Evolutionary conservation across 2,329 filamentous ascomycete genomes (phyloP).

Genomic region (Madurella fahalii): DNA sequence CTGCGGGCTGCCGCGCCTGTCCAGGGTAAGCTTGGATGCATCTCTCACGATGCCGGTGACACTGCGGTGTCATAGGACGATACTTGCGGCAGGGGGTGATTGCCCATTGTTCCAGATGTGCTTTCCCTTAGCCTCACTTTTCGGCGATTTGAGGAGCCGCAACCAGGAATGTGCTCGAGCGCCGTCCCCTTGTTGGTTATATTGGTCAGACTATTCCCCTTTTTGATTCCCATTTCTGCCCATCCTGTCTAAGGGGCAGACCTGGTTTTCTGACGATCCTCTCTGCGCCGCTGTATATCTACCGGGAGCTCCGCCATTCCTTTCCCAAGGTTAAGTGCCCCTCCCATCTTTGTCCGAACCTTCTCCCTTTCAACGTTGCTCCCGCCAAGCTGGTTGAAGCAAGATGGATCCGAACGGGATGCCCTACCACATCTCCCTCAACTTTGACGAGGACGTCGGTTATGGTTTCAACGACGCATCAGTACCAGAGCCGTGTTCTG

Average conservation of each 20-base stretch:
- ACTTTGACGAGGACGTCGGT: slow-evolving; percentile 27
- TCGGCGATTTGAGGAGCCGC: background rate
- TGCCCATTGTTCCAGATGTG: background rate
- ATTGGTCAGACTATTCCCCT: slow-evolving; percentile 17
- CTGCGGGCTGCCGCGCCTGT: background rate
- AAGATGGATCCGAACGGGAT: slow-evolving; percentile 19
- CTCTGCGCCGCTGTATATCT: slow-evolving; percentile 18
- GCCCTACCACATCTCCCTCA: slow-evolving; percentile 29
- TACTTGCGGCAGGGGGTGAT: background rate
- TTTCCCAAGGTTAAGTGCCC: slow-evolving; percentile 9
- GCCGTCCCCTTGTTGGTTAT: slow-evolving; percentile 5
- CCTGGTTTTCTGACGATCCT: slow-evolving; percentile 14
- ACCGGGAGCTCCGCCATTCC: slow-evolving; percentile 13
- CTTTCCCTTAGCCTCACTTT: background rate
- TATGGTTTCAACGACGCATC: slow-evolving; percentile 25
- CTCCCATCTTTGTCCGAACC: slow-evolving; percentile 1
- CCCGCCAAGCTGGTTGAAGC: background rate
- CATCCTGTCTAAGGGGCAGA: slow-evolving; percentile 16
- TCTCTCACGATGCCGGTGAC: background rate
- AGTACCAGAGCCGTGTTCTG: slow-evolving; percentile 16
- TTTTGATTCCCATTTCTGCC: slow-evolving; percentile 11
- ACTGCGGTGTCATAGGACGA: background rate
- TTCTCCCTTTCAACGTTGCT: background rate
- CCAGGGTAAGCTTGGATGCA: slow-evolving; percentile 1
- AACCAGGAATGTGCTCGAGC: background rate